Percentiles rank a stretch among this genome's conserved stretches.
Evolutionary conservation across 305 asterid genomes (phyloP).

Genomic region (Fraxinus ornus): DNA sequence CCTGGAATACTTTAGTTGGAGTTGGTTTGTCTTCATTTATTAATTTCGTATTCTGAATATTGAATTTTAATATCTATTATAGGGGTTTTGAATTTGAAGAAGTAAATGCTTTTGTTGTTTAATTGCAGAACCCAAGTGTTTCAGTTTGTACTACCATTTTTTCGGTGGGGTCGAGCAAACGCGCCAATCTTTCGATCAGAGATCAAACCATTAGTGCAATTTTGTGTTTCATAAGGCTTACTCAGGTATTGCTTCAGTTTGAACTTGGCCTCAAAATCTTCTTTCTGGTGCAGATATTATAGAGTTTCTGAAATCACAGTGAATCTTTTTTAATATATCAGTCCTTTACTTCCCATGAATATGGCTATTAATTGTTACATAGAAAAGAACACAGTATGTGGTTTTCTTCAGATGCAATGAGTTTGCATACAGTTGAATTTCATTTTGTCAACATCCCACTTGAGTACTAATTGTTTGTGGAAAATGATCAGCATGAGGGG

Average conservation of each 20-base stretch:
- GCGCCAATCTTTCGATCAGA: conserved; percentile 65
- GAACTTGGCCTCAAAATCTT: not conserved
- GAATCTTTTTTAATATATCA: not conserved
- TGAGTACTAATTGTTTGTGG: conserved; percentile 30
- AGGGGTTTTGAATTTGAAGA: not conserved
- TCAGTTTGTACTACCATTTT: conserved; percentile 52
- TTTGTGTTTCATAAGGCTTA: conserved; percentile 59
- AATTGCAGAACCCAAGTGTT: conserved; percentile 64
- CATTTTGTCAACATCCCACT: conserved; percentile 22
- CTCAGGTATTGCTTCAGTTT: conserved; percentile 47
- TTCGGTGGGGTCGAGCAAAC: conserved; percentile 66
- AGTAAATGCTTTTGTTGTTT: not conserved
- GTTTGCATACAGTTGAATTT: conserved; percentile 17
- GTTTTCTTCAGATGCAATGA: not conserved
- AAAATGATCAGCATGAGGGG: conserved; percentile 59
- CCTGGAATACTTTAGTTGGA: conserved; percentile 7
- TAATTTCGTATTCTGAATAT: not conserved
- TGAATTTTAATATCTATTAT: not conserved
- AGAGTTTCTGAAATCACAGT: conserved; percentile 1
- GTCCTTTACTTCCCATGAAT: not conserved
- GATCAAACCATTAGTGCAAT: conserved; percentile 53
- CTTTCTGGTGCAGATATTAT: not conserved
- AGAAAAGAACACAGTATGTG: not conserved
- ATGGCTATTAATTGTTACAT: not conserved
- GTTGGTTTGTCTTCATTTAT: not conserved